phyloP scores from a whole-genome alignment of 2,329 filamentous ascomycete genomes.

The Graphilbum sp. region DNA sequence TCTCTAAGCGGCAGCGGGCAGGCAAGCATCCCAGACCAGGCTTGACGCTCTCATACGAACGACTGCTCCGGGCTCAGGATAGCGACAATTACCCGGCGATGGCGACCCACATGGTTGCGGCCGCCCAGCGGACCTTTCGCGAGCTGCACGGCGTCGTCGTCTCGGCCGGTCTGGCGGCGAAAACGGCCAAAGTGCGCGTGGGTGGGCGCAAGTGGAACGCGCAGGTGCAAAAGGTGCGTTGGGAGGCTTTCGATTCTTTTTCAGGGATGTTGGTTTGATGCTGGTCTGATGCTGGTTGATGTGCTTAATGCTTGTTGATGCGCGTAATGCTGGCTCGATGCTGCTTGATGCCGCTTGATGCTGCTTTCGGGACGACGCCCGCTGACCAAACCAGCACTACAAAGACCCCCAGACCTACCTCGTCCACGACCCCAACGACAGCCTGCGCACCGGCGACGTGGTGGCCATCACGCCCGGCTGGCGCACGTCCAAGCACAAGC shows the following conservation, averaged over 20 bases:
- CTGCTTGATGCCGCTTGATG: background rate
- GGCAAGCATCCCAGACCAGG: too few relatives aligned
- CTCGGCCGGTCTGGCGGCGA: constrained; percentile 60
- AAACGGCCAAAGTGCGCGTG: constrained; percentile 64
- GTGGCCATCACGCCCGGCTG: constrained; percentile 52
- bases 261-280: too few relatives aligned
- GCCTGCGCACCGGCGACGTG: constrained; percentile 58
- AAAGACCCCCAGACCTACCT: constrained; percentile 47
- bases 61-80: too few relatives aligned
- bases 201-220: constrained; percentile 57
- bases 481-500: constrained; percentile 49
- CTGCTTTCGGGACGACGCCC: background rate
- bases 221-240: constrained; percentile 51
- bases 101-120: constrained; percentile 18
- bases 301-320: background rate
- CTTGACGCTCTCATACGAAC: too few relatives aligned
- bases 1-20: too few relatives aligned
- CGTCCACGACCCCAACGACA: constrained; percentile 64
- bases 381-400: constrained; percentile 36
- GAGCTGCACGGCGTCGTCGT: constrained; percentile 55
- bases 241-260: background rate
- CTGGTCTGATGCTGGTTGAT: too few relatives aligned
- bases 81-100: too few relatives aligned
- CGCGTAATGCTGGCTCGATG: background rate
- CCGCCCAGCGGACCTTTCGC: constrained; percentile 27